phyloP scores from a whole-genome alignment of 148 eudicot genomes.

The Rhododendron williamsianum region DNA sequence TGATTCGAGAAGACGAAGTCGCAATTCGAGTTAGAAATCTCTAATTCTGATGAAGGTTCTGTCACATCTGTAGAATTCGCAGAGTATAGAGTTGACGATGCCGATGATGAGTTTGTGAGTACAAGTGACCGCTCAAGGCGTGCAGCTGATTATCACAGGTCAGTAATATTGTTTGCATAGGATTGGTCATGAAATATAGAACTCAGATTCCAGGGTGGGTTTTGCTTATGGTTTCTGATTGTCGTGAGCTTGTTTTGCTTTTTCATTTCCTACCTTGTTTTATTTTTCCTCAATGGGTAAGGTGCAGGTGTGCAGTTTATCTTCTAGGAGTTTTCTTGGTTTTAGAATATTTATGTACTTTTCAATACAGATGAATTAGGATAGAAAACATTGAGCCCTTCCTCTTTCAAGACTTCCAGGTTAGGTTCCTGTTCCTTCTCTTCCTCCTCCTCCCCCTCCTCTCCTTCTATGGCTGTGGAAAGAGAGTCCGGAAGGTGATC shows the following conservation, averaged over 20 bases:
- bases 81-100: conserved; percentile 63
- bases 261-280: neutral
- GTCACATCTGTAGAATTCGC: conserved; percentile 67
- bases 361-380: neutral
- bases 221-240: neutral
- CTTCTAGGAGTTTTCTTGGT: neutral
- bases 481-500: neutral
- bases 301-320: neutral
- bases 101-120: conserved; percentile 58
- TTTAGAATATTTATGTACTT: neutral
- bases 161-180: conserved; percentile 23
- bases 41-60: conserved; percentile 93
- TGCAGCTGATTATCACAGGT: conserved; percentile 58
- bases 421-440: neutral
- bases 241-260: neutral
- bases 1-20: conserved; percentile 63
- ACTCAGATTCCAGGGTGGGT: neutral
- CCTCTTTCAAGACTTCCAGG: neutral
- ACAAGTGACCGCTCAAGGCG: conserved; percentile 42
- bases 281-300: neutral
- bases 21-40: conserved; percentile 58
- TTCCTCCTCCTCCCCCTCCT: neutral
- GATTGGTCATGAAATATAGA: neutral
- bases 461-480: neutral
- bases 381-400: neutral